These are phyloP conservation scores for Trichoderma reesei DNA, from an alignment of 495 filamentous ascomycete genomes.

Conservation along the genomic window DNA sequence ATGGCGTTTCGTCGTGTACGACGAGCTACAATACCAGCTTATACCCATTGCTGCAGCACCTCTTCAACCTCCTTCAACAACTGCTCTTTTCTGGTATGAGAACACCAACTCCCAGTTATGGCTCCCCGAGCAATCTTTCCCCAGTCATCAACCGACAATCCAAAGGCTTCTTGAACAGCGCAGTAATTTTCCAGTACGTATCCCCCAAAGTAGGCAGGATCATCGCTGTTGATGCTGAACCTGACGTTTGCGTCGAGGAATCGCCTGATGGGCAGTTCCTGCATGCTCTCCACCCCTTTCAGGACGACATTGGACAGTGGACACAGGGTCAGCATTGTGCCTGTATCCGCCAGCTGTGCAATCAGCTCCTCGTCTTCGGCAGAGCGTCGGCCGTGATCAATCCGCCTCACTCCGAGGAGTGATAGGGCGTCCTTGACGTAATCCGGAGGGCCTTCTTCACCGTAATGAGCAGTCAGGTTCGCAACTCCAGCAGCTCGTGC, in stretches of 20 bases:
- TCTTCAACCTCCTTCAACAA: slow-evolving; percentile 30
- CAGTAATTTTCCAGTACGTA: slow-evolving; percentile 71
- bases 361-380: slow-evolving; percentile 53
- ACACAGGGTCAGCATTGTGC: slow-evolving; percentile 57
- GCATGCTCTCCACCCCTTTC: slow-evolving; percentile 45
- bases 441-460: slow-evolving; percentile 60
- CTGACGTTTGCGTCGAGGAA: slow-evolving; percentile 57
- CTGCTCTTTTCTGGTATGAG: slow-evolving; percentile 32
- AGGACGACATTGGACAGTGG: slow-evolving; percentile 65
- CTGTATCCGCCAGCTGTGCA: slow-evolving; percentile 42
- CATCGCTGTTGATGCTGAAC: slow-evolving; percentile 67
- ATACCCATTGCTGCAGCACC: slow-evolving; percentile 16
- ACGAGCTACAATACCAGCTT: background rate
- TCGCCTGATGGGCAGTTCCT: slow-evolving; percentile 50
- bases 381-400: slow-evolving; percentile 61
- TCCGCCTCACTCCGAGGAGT: slow-evolving; percentile 44
- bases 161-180: slow-evolving; percentile 62
- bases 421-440: slow-evolving; percentile 60
- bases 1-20: background rate
- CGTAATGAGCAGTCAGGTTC: slow-evolving; percentile 56
- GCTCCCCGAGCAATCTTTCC: slow-evolving; percentile 47
- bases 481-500: slow-evolving; percentile 43
- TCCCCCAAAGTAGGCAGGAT: slow-evolving; percentile 73
- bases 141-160: slow-evolving; percentile 54
- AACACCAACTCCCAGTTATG: slow-evolving; percentile 55